A percentile compares a stretch with the other conserved stretches of the same genome.
phyloP scores from a whole-genome alignment of 345 rosid species.

The Gossypium mustelinum region DNA sequence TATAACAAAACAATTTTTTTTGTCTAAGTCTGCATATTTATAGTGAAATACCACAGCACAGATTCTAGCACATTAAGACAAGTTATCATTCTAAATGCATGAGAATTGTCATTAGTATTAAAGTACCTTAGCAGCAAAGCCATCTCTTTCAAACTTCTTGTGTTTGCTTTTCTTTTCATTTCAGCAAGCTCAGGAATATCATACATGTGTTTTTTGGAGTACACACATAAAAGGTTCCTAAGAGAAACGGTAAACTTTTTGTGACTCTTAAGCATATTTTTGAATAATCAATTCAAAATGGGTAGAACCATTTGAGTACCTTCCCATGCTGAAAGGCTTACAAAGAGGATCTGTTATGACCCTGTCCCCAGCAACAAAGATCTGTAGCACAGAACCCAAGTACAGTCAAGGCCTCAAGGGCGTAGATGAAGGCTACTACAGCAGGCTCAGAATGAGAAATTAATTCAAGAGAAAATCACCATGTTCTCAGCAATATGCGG shows the following conservation, averaged over 20 bases:
- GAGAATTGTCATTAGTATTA: background rate
- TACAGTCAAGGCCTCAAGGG: constrained; percentile 17
- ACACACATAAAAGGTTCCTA: constrained; percentile 95
- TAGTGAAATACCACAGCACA: background rate
- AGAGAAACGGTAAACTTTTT: constrained; percentile 19
- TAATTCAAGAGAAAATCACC: constrained; percentile 33
- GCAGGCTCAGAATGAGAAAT: constrained; percentile 20
- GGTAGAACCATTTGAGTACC: constrained; percentile 39
- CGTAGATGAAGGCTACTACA: constrained; percentile 8
- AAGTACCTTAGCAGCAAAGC: constrained; percentile 75
- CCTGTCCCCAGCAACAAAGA: constrained; percentile 93
- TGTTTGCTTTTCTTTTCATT: constrained; percentile 84
- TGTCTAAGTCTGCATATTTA: constrained; percentile 13
- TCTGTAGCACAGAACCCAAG: constrained; percentile 41
- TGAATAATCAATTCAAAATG: constrained; percentile 21
- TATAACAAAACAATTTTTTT: constrained; percentile 23
- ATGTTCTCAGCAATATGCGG: constrained; percentile 61
- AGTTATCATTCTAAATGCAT: background rate
- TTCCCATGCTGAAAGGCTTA: constrained; percentile 99
- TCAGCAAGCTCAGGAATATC: constrained; percentile 89
- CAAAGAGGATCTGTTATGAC: constrained; percentile 95
- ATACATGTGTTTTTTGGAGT: constrained; percentile 89
- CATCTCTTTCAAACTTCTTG: constrained; percentile 94
- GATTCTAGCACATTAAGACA: constrained; percentile 7
- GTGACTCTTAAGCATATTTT: constrained; percentile 22